Percentiles rank a stretch among this genome's conserved stretches.
phyloP scores from a whole-genome alignment of 163 green algal species.

The Scenedesmus sp. region DNA sequence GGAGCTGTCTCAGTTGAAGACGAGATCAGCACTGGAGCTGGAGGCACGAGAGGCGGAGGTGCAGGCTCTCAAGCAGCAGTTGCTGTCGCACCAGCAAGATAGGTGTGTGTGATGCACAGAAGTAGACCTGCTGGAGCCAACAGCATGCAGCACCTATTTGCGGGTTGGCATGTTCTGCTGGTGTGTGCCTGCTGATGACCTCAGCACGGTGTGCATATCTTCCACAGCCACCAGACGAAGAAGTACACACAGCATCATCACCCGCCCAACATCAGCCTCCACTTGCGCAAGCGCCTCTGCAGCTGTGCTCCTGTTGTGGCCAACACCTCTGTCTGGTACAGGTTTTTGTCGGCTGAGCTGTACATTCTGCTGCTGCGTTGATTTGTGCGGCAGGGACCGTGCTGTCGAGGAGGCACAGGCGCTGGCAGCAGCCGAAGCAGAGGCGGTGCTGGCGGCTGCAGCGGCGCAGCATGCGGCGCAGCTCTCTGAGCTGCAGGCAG shows the following conservation, averaged over 20 bases:
- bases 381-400: background rate
- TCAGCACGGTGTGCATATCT: no score
- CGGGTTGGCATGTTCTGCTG: no score
- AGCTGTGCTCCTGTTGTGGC: no score
- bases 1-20: constrained; percentile 49
- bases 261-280: no score
- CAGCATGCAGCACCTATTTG: background rate
- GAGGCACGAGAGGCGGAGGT: constrained; percentile 55
- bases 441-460: background rate
- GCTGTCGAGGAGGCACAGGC: constrained; percentile 9
- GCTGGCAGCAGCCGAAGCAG: background rate
- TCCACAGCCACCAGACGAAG: no score
- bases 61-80: constrained; percentile 46
- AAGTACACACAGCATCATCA: no score
- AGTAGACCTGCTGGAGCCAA: background rate
- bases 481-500: constrained; percentile 55
- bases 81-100: constrained; percentile 43
- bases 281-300: no score
- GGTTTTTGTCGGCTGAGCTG: no score
- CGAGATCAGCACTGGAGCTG: constrained; percentile 63
- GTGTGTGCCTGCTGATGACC: no score
- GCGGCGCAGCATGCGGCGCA: constrained; percentile 37
- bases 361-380: no score
- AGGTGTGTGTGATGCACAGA: constrained; percentile 44
- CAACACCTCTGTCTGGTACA: no score